Evolutionary conservation across 2,329 filamentous ascomycete species (phyloP).

Genomic region (Aureobasidium sp.): DNA sequence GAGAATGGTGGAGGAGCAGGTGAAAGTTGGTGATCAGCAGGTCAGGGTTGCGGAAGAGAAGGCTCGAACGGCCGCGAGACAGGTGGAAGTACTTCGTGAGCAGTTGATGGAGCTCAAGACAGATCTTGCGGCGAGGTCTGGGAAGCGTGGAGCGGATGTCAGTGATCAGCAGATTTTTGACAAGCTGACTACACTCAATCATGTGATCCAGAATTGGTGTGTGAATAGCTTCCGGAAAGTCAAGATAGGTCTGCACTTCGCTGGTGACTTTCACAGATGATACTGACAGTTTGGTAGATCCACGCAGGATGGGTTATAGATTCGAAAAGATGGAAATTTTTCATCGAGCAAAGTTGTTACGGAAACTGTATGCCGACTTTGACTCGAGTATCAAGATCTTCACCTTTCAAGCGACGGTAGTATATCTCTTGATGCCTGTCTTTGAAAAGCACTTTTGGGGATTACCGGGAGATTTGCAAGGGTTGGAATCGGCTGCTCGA

Average conservation of each 20-base stretch:
- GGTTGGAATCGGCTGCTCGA: neutral
- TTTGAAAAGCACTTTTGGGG: constrained; percentile 60
- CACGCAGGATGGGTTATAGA: constrained; percentile 13
- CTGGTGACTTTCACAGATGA: no score
- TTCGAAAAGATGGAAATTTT: constrained; percentile 17
- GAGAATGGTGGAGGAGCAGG: neutral
- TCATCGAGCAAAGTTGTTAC: constrained; percentile 11
- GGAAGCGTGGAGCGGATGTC: constrained; percentile 58
- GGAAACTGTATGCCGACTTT: constrained; percentile 46
- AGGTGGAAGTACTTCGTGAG: constrained; percentile 52
- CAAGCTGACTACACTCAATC: constrained; percentile 52
- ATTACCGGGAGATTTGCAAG: constrained; percentile 41
- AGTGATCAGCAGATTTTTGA: constrained; percentile 63
- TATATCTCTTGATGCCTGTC: constrained; percentile 54
- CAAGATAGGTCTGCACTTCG: constrained; percentile 41
- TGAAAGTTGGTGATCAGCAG: neutral
- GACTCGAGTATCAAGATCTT: constrained; percentile 52
- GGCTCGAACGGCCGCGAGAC: neutral
- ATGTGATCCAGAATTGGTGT: constrained; percentile 68
- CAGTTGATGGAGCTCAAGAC: constrained; percentile 64
- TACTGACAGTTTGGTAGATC: constrained; percentile 9
- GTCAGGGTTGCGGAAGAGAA: neutral
- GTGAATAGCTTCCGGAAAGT: constrained; percentile 61
- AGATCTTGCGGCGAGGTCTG: constrained; percentile 56
- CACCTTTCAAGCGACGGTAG: constrained; percentile 56